Conservation (phyloP, 768 basidiomycete genomes). For the Mycena pura region DNA sequence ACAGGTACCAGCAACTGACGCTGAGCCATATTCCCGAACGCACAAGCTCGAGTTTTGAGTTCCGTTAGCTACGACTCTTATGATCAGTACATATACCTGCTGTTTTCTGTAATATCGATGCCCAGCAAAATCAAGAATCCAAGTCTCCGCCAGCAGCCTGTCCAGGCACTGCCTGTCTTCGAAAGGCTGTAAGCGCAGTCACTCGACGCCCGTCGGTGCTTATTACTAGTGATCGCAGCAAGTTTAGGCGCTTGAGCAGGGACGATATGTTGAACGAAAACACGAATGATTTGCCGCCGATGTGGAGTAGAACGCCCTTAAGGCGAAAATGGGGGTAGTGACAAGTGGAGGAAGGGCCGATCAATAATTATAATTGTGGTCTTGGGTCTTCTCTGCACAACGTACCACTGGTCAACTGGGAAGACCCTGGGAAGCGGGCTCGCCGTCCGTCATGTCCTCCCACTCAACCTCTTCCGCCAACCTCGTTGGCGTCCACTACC, state of each 20-base stretch:
- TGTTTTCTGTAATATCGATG: slow-evolving; percentile 20
- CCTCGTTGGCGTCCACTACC: slow-evolving; percentile 95
- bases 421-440: slow-evolving; percentile 8
- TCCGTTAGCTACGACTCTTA: slow-evolving; percentile 57
- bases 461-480: slow-evolving; percentile 69
- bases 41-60: slow-evolving; percentile 82
- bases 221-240: too few relatives aligned
- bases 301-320: too few relatives aligned
- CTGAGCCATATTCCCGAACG: slow-evolving; percentile 79
- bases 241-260: too few relatives aligned
- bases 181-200: too few relatives aligned
- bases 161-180: too few relatives aligned
- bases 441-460: slow-evolving; percentile 54
- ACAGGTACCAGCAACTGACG: slow-evolving; percentile 88
- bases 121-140: too few relatives aligned
- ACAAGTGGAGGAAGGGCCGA: background rate
- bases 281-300: too few relatives aligned
- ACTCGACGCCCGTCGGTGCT: too few relatives aligned
- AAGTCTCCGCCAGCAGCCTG: too few relatives aligned
- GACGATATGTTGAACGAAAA: too few relatives aligned
- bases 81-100: slow-evolving; percentile 6
- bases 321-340: background rate
- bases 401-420: background rate
- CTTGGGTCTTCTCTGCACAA: slow-evolving; percentile 1
- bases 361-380: slow-evolving; percentile 4